Percentiles rank a stretch among this genome's conserved stretches.
phyloP scores from a whole-genome alignment of 2,329 filamentous ascomycete species.

The Elsinoe ampelina region DNA sequence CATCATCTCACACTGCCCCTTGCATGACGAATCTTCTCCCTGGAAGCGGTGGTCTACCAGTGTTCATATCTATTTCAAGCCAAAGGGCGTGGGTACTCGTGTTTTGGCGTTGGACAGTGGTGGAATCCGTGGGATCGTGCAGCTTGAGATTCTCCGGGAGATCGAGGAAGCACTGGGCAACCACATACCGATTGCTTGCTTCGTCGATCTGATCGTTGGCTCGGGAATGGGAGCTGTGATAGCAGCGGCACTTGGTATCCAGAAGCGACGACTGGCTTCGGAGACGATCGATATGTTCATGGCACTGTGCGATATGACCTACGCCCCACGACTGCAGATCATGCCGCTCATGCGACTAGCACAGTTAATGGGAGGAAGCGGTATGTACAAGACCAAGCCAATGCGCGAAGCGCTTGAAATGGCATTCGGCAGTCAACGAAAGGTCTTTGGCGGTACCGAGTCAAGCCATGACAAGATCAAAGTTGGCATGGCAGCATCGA shows the following conservation, averaged over 20 bases:
- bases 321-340: constrained; percentile 31
- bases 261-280: constrained; percentile 29
- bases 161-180: constrained; percentile 34
- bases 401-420: constrained; percentile 30
- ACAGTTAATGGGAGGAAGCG: constrained; percentile 19
- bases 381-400: constrained; percentile 28
- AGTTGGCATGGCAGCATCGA: constrained; percentile 38
- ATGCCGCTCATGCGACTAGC: constrained; percentile 30
- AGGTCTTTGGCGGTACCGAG: constrained; percentile 30
- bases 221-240: constrained; percentile 39
- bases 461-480: constrained; percentile 20
- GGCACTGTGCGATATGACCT: constrained; percentile 33
- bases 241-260: constrained; percentile 33
- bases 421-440: constrained; percentile 28
- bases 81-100: constrained; percentile 21
- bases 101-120: constrained; percentile 28
- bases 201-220: constrained; percentile 43
- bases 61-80: constrained; percentile 22
- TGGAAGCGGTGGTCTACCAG: constrained; percentile 34
- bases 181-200: constrained; percentile 34
- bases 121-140: constrained; percentile 39
- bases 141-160: constrained; percentile 34
- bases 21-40: constrained; percentile 27
- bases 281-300: constrained; percentile 34
- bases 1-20: constrained; percentile 23